phyloP scores from a whole-genome alignment of 139 green algal species.

The Auxenochlorella pyrenoidosa region DNA sequence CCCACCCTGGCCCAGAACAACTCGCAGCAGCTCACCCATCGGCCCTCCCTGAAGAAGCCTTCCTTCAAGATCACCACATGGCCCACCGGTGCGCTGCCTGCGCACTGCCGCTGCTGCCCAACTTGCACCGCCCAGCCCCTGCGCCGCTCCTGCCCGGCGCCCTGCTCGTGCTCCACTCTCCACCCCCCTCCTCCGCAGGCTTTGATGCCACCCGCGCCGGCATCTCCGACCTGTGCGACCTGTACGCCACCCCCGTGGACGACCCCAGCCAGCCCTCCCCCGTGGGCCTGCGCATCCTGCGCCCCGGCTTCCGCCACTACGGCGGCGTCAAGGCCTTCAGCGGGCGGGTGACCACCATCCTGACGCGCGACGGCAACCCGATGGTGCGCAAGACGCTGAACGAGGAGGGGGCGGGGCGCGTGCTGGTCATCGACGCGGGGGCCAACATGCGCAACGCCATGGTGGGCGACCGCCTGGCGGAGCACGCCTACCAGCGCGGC shows the following conservation, averaged over 20 bases:
- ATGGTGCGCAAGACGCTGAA: conserved; percentile 4
- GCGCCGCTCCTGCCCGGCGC: not conserved
- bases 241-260: conserved; percentile 5
- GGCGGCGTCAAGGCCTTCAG: not conserved
- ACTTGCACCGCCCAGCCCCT: not conserved
- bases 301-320: not conserved
- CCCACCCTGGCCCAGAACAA: no score
- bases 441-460: conserved; percentile 3
- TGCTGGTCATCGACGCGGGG: not conserved
- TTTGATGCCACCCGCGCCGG: not conserved
- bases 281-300: conserved; percentile 1
- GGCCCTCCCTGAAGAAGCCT: not conserved
- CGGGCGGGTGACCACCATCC: not conserved
- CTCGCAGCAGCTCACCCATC: no score
- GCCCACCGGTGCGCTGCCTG: not conserved
- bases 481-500: not conserved
- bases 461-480: not conserved
- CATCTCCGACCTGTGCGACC: conserved; percentile 4
- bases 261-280: not conserved
- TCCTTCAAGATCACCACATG: not conserved
- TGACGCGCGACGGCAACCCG: not conserved
- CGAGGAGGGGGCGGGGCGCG: not conserved
- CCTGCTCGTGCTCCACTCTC: no score
- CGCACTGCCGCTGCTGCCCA: not conserved
- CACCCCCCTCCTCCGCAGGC: not conserved